Evolutionary conservation across 805 yeast species (phyloP).

Genomic region (Pichia occidentalis): DNA sequence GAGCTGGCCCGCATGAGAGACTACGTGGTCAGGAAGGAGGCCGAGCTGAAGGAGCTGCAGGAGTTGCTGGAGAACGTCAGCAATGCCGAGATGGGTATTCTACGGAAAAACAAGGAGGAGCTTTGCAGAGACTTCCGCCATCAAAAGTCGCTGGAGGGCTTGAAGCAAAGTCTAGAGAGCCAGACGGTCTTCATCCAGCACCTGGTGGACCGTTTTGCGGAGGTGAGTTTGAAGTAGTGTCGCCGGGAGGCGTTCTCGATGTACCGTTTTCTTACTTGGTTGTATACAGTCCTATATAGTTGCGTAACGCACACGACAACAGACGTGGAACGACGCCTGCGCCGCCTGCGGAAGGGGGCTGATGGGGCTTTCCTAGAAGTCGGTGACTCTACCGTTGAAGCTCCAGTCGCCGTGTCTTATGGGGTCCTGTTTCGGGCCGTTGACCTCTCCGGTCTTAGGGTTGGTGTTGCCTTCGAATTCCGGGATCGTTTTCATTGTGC

Average conservation of each 20-base stretch:
- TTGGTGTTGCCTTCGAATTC: constrained; percentile 94
- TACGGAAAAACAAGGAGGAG: constrained; percentile 6
- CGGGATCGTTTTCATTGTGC: constrained; percentile 71
- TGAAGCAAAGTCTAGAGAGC: constrained; percentile 18
- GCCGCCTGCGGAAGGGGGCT: no score
- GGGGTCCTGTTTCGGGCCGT: constrained; percentile 98
- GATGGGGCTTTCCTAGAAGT: no score
- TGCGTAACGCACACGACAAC: no score
- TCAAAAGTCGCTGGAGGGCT: constrained; percentile 10
- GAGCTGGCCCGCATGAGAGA: constrained; percentile 21
- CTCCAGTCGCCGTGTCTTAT: constrained; percentile 81
- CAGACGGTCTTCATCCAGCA: constrained; percentile 13
- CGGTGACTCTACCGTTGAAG: constrained; percentile 94
- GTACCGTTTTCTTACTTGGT: no score
- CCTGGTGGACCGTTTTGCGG: constrained; percentile 10
- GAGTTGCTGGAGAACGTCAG: constrained; percentile 14
- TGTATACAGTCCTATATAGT: no score
- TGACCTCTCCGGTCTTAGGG: constrained; percentile 91
- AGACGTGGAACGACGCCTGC: no score
- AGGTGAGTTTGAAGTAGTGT: constrained; percentile 2
- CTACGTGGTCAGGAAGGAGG: constrained; percentile 17
- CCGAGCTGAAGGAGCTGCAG: constrained; percentile 13
- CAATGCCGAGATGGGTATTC: constrained; percentile 16
- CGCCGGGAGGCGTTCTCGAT: no score
- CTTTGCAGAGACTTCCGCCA: constrained; percentile 7